Percentiles rank a stretch among this genome's conserved stretches.
These are phyloP conservation scores for Periglandula ipomoeae DNA, from an alignment of 2,329 filamentous ascomycete species.

Conservation along the genomic window DNA sequence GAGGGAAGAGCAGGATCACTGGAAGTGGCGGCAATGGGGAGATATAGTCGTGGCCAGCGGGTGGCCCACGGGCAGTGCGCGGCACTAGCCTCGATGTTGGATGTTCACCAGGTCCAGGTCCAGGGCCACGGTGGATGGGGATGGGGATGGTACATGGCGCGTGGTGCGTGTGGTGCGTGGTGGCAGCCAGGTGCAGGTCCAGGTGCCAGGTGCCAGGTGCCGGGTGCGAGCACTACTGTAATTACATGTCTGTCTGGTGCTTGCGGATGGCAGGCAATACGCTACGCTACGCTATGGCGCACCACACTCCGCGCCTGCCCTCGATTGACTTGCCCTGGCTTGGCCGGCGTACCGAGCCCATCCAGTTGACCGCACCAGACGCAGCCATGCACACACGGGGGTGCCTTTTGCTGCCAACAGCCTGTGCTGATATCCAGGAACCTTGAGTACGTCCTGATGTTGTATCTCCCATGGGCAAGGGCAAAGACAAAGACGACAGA, in stretches of 20 bases:
- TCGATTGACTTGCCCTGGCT: neutral
- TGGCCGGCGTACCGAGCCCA: neutral
- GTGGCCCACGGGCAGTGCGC: neutral
- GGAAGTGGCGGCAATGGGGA: slow-evolving; percentile 32
- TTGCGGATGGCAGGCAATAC: neutral
- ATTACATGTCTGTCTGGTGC: no score
- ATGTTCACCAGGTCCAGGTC: no score
- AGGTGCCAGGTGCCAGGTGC: neutral
- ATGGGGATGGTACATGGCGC: neutral
- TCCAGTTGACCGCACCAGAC: neutral
- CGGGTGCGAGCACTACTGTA: no score
- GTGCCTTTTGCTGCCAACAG: neutral
- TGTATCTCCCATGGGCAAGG: neutral
- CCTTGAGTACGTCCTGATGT: no score
- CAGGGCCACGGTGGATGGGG: neutral
- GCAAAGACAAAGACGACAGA: no score
- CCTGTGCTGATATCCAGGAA: neutral
- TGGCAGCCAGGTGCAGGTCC: no score
- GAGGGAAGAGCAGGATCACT: slow-evolving; percentile 31
- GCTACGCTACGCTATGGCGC: neutral
- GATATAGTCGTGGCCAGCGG: neutral
- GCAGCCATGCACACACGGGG: neutral
- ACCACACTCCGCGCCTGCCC: neutral
- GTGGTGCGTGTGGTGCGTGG: no score
- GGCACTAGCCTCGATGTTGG: no score